Base-by-base conservation (phyloP, 2,329 filamentous ascomycete genomes). In the Fusarium sp. region DNA sequence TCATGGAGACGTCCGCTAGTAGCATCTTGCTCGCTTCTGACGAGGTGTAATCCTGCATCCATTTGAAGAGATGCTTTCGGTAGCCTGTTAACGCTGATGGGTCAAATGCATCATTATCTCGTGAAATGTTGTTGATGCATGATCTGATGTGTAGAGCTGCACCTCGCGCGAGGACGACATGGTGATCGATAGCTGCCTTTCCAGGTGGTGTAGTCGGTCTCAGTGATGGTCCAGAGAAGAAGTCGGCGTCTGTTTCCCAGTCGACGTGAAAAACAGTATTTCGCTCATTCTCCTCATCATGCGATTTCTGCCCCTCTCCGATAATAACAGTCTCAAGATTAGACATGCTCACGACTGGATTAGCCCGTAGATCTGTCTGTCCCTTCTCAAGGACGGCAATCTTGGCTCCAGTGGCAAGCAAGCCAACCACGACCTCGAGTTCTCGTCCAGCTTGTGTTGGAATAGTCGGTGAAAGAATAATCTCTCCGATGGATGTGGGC, bases 1-100 rank as follows among this genome's bases (percentile, higher is more conserved):
- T 72, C 61, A 66, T 74, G 1, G 71, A 69, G 1, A 74, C 68
- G 6, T 66, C 64, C 0, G 31, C 37, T 1, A 74, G 11, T 0
- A 62, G 31, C 0, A 74, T 10, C 14, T 72, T 62, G 0, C 71
- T 62, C 14, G 42, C 29, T 38, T 52, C 5, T 6, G 42, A 62
- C 6, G 31, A n/a, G 11, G 20, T 62, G 42, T 50, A 61, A 9
- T 20, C 29, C 2, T 50, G n/a, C 59, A 61, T 61, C 59, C 59
- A 61, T 50, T 24, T 47, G 59, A 37, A 61, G 3, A 47, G 29
- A 16, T 61, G n/a, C 29, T 22, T 18, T 5, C 40, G 59, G 45
- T 61, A 47, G 3, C 59, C 59, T 4, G 59, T 35, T 20, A 61
- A 3, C 20, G 27, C 7, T 8, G n/a, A 35, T 24, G 37, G 14